These are phyloP conservation scores for Emericellopsis atlantica DNA, from an alignment of 2,329 filamentous ascomycete genomes.

Conservation along the genomic window DNA sequence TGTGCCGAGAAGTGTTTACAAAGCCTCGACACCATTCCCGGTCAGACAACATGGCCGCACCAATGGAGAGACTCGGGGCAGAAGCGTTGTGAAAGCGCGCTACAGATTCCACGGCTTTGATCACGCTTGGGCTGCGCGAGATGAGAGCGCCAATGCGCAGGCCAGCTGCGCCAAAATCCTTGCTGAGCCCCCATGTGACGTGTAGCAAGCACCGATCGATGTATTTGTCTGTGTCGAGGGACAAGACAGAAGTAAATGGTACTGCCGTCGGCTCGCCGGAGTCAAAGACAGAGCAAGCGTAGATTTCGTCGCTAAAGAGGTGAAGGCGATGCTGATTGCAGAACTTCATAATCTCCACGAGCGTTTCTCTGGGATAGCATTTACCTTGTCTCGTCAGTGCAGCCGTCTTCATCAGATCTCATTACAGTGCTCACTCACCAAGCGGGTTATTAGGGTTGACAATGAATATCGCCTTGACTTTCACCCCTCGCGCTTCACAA, in stretches of 20 bases:
- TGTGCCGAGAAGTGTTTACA: conserved; percentile 22
- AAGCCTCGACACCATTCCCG: conserved; percentile 29
- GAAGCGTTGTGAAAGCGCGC: conserved; percentile 34
- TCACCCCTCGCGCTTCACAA: conserved; percentile 19
- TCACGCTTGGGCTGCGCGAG: conserved; percentile 18
- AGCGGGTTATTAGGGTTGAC: conserved; percentile 42
- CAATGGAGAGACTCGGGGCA: conserved; percentile 27
- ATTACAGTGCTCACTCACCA: conserved; percentile 12
- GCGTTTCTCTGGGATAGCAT: conserved; percentile 28
- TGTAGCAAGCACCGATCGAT: conserved; percentile 36
- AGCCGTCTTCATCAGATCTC: background rate
- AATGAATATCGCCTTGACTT: conserved; percentile 33
- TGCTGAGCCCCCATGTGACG: conserved; percentile 30
- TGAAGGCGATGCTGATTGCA: conserved; percentile 37
- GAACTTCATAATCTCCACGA: conserved; percentile 31
- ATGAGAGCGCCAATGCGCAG: conserved; percentile 36
- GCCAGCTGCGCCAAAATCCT: conserved; percentile 41
- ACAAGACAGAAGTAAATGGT: conserved; percentile 34
- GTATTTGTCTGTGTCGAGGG: conserved; percentile 26
- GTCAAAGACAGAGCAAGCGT: conserved; percentile 37
- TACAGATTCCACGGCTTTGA: conserved; percentile 20
- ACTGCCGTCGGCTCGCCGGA: conserved; percentile 12
- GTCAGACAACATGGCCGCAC: conserved; percentile 31
- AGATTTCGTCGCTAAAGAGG: conserved; percentile 46
- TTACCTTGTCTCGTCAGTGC: conserved; percentile 14